Conservation (phyloP, 2,329 filamentous ascomycete genomes). For the Emmonsiellopsis sp. region DNA sequence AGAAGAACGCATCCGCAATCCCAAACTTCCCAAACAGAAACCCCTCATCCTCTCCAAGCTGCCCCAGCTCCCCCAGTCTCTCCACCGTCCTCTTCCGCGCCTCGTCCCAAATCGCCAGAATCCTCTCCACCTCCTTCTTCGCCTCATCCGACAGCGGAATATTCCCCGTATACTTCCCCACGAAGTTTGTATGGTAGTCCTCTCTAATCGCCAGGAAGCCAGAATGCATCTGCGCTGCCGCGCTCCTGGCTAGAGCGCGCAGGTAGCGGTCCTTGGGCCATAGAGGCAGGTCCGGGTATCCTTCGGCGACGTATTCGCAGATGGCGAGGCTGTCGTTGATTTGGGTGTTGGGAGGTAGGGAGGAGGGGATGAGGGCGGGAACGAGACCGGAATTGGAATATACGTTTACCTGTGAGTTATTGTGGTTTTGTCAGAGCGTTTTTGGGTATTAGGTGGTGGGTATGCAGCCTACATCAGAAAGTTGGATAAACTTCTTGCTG, state of each 20-base stretch:
- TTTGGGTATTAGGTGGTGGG: not conserved
- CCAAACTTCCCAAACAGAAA: slow-evolving; percentile 30
- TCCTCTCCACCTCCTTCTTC: slow-evolving; percentile 16
- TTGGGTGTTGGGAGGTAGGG: slow-evolving; percentile 12
- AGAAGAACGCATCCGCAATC: slow-evolving; percentile 31
- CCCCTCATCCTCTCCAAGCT: slow-evolving; percentile 19
- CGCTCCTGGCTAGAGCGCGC: slow-evolving; percentile 24
- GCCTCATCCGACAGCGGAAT: slow-evolving; percentile 20
- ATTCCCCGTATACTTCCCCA: slow-evolving; percentile 23
- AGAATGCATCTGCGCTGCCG: slow-evolving; percentile 27
- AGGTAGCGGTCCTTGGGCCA: slow-evolving; percentile 26
- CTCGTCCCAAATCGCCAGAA: slow-evolving; percentile 22
- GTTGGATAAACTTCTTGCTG: slow-evolving; percentile 15
- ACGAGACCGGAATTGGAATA: slow-evolving; percentile 23
- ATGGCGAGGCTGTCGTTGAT: slow-evolving; percentile 26
- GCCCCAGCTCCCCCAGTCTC: slow-evolving; percentile 16
- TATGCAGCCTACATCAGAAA: slow-evolving; percentile 17
- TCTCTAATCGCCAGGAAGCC: slow-evolving; percentile 21
- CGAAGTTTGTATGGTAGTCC: slow-evolving; percentile 21
- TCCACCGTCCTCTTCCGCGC: slow-evolving; percentile 17
- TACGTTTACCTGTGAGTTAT: slow-evolving; percentile 13
- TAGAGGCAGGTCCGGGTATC: slow-evolving; percentile 19
- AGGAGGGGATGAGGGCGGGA: slow-evolving; percentile 19
- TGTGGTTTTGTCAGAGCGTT: not conserved
- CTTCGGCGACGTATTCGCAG: slow-evolving; percentile 26